Evolutionary conservation across 2,329 filamentous ascomycete species (phyloP).

Genomic region (Pseudogymnoascus sp.): DNA sequence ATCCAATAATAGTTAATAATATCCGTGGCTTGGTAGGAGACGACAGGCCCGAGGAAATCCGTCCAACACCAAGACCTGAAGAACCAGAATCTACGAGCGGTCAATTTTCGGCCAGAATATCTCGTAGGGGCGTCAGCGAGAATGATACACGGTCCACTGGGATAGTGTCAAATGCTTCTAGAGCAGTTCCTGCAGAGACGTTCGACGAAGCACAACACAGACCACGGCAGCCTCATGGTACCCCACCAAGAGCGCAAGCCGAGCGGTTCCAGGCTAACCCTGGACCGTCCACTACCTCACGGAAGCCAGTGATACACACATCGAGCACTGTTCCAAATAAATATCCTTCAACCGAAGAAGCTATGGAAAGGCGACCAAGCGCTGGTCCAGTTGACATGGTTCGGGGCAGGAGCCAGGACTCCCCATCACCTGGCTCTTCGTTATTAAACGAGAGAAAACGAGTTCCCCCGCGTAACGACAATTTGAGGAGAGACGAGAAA

Average conservation of each 20-base stretch:
- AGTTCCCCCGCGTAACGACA: slow-evolving; percentile 13
- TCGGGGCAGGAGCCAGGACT: slow-evolving; percentile 25
- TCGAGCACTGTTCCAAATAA: slow-evolving; percentile 44
- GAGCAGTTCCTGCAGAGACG: slow-evolving; percentile 4
- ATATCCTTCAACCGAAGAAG: slow-evolving; percentile 29
- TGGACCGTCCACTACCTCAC: background rate
- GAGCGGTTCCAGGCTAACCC: background rate
- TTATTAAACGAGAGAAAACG: slow-evolving; percentile 33
- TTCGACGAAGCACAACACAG: slow-evolving; percentile 15
- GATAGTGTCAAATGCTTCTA: background rate
- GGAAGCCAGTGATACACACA: slow-evolving; percentile 30
- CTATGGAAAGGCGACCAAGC: slow-evolving; percentile 25
- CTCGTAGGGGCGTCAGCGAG: slow-evolving; percentile 16
- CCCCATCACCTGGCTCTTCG: slow-evolving; percentile 30
- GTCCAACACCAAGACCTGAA: slow-evolving; percentile 12
- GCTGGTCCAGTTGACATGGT: slow-evolving; percentile 12
- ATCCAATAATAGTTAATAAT: slow-evolving; percentile 61
- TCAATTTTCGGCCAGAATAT: slow-evolving; percentile 21
- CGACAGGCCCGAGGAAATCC: slow-evolving; percentile 44
- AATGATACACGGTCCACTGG: slow-evolving; percentile 13
- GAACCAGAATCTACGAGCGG: slow-evolving; percentile 18
- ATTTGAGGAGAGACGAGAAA: slow-evolving; percentile 44
- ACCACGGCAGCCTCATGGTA: slow-evolving; percentile 17
- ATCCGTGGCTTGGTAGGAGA: slow-evolving; percentile 80
- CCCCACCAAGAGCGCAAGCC: slow-evolving; percentile 16